Evolutionary conservation across 306 rosid genomes (phyloP).

Genomic region (Arachis stenosperma): DNA sequence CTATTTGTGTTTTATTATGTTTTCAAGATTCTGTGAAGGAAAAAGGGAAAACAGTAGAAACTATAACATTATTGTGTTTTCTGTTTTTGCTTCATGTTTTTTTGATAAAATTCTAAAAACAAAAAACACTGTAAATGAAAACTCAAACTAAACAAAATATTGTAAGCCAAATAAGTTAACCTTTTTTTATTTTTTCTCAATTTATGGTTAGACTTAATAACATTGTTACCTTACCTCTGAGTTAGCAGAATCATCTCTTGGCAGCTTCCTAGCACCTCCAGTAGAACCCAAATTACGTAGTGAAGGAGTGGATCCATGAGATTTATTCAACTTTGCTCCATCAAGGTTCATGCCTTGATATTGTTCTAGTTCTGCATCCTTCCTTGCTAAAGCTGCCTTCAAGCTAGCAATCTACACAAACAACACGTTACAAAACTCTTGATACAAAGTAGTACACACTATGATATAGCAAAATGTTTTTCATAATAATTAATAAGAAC

Average conservation of each 20-base stretch:
- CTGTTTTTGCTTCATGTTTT: too few species aligned
- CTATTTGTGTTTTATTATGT: too few species aligned
- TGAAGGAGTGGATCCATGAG: constrained; percentile 57
- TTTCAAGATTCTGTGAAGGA: too few species aligned
- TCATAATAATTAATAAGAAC: constrained; percentile 34
- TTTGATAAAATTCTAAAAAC: too few species aligned
- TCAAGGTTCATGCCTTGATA: constrained; percentile 50
- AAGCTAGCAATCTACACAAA: constrained; percentile 65
- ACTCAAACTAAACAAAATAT: too few species aligned
- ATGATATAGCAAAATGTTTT: too few species aligned
- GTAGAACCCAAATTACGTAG: constrained; percentile 47
- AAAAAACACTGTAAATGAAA: too few species aligned
- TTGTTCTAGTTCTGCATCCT: constrained; percentile 63
- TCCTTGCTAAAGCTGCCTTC: constrained; percentile 78
- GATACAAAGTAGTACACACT: not conserved
- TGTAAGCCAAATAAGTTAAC: too few species aligned
- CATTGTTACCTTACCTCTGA: constrained; percentile 46
- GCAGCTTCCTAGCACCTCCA: constrained; percentile 46
- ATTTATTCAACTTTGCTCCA: constrained; percentile 45
- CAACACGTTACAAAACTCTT: constrained; percentile 2
- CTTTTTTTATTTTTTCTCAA: too few species aligned
- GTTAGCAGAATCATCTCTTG: constrained; percentile 60
- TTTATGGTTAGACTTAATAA: not conserved
- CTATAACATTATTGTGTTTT: too few species aligned
- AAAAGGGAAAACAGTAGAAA: too few species aligned